These are phyloP conservation scores for Aechmea fasciata DNA, from an alignment of 176 grass and related monocot genomes.

Conservation along the genomic window DNA sequence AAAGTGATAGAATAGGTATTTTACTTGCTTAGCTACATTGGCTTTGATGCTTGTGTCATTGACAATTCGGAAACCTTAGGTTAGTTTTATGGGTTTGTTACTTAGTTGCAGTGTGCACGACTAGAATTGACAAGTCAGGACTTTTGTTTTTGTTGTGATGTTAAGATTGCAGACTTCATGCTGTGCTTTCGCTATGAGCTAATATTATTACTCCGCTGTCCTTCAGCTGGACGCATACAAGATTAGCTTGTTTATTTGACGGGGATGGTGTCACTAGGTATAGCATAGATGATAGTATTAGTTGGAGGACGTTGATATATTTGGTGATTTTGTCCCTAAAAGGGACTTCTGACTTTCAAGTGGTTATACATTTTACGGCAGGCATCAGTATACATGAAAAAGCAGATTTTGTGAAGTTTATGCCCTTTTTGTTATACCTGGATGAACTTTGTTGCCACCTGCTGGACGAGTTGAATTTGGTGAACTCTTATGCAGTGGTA, in stretches of 20 bases:
- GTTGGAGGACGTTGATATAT: neutral
- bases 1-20: neutral
- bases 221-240: neutral
- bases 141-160: too few relatives aligned
- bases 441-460: neutral
- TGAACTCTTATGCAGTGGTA: neutral
- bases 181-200: neutral
- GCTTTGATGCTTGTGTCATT: neutral
- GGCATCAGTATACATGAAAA: neutral
- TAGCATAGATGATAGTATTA: neutral
- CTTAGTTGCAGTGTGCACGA: neutral
- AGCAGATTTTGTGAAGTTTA: neutral
- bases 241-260: neutral
- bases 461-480: neutral
- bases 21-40: neutral
- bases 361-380: neutral
- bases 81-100: neutral
- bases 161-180: neutral
- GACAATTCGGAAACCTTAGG: too few relatives aligned
- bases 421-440: neutral
- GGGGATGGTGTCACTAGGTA: neutral
- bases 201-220: neutral
- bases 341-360: neutral
- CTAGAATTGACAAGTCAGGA: too few relatives aligned
- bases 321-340: neutral